Percentiles rank a stretch among this genome's conserved stretches.
phyloP scores from a whole-genome alignment of 148 eudicot species.

The Polygonum aviculare region DNA sequence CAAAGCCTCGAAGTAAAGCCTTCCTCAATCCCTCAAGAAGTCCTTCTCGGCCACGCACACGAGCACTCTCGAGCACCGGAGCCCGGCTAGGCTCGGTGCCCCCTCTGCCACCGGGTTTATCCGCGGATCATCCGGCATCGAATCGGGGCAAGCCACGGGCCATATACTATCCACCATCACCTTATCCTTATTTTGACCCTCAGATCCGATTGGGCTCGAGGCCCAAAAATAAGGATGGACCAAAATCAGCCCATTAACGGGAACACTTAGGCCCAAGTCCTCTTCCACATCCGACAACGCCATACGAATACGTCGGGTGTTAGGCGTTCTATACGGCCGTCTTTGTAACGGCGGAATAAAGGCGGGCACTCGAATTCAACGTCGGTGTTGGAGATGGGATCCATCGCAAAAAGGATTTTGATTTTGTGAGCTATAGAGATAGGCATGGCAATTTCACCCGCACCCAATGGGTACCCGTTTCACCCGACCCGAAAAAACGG shows the following conservation, averaged over 20 bases:
- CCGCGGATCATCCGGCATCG: constrained; percentile 19
- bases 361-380: constrained; percentile 16
- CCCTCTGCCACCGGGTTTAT: neutral
- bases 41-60: neutral
- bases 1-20: neutral
- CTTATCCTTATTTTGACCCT: neutral
- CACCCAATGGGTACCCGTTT: no score
- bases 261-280: neutral
- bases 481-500: no score
- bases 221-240: constrained; percentile 1
- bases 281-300: constrained; percentile 7
- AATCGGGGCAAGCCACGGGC: neutral
- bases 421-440: no score
- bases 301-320: neutral
- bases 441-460: no score
- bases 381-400: neutral
- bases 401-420: neutral
- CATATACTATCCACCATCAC: neutral
- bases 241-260: neutral
- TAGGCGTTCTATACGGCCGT: constrained; percentile 15
- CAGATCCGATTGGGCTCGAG: neutral
- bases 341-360: constrained; percentile 24
- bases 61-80: neutral
- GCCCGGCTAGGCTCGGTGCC: neutral
- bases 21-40: neutral